Conservation (phyloP, 495 filamentous ascomycete species). For the Mytilinidion resinicola region DNA sequence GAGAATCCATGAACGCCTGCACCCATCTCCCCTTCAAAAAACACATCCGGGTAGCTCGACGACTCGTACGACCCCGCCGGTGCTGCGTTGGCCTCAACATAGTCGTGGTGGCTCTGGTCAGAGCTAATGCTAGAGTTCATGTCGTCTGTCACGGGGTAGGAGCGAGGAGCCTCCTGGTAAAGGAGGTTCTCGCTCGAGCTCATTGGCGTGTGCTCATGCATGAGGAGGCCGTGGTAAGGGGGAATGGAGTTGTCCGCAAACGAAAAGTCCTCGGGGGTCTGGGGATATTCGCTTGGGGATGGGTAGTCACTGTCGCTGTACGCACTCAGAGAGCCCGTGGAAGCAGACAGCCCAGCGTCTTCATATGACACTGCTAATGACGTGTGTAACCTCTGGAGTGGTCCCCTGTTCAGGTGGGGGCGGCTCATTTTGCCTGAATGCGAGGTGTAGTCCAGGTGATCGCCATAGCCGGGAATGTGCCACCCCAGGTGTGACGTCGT, state of each 20-base stretch:
- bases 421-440: constrained; percentile 26
- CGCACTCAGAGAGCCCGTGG: constrained; percentile 39
- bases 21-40: constrained; percentile 23
- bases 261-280: constrained; percentile 32
- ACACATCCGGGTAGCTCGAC: constrained; percentile 21
- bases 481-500: constrained; percentile 27
- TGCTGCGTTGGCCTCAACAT: constrained; percentile 19
- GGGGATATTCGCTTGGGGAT: constrained; percentile 41
- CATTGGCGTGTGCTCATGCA: constrained; percentile 24
- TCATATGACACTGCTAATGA: constrained; percentile 35
- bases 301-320: constrained; percentile 43
- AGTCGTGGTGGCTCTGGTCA: constrained; percentile 33
- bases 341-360: constrained; percentile 38
- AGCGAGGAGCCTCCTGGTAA: constrained; percentile 25
- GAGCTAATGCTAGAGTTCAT: constrained; percentile 37
- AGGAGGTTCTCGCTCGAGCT: constrained; percentile 25
- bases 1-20: constrained; percentile 20
- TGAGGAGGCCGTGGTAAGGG: constrained; percentile 19
- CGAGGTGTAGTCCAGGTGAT: constrained; percentile 30
- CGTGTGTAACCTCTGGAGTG: constrained; percentile 40
- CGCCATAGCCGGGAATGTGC: constrained; percentile 30
- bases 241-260: constrained; percentile 27
- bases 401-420: constrained; percentile 23
- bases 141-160: constrained; percentile 30
- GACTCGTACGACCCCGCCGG: constrained; percentile 15